These are phyloP conservation scores for Raffaelea albimanens DNA, from an alignment of 2,329 filamentous ascomycete genomes.

Conservation along the genomic window DNA sequence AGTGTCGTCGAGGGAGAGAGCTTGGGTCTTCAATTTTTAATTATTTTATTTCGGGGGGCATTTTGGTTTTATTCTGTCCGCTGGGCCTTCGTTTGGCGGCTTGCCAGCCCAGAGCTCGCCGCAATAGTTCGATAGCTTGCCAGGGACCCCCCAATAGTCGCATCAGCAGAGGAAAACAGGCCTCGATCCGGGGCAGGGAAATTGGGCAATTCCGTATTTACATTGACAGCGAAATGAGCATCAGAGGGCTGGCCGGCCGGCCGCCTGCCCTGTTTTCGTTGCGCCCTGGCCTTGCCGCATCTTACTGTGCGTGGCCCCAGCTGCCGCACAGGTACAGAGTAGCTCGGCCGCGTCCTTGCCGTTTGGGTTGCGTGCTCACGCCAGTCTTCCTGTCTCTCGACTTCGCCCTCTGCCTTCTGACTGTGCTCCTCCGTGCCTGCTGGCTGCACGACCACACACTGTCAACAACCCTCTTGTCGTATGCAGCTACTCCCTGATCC, in stretches of 20 bases:
- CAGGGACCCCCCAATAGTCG: neutral
- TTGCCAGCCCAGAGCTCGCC: too few species aligned
- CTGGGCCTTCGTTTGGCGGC: too few species aligned
- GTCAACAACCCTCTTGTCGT: neutral
- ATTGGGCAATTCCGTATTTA: conserved; percentile 6
- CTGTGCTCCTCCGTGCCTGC: neutral
- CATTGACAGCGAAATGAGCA: neutral
- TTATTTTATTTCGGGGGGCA: neutral
- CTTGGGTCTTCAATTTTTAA: neutral
- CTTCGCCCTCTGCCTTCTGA: neutral
- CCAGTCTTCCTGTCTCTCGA: neutral
- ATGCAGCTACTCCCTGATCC: neutral
- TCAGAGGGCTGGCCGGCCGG: neutral
- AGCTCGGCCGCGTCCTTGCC: too few species aligned
- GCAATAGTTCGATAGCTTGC: too few species aligned
- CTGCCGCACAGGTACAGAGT: too few species aligned
- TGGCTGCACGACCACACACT: too few species aligned
- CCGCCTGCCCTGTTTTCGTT: neutral
- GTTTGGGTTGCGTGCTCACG: too few species aligned
- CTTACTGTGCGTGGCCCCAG: too few species aligned
- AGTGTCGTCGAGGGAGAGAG: too few species aligned
- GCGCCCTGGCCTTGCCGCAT: too few species aligned
- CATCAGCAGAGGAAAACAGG: neutral
- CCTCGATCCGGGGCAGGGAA: conserved; percentile 3
- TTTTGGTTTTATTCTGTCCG: too few species aligned